These are phyloP conservation scores for Penicillium nucicola DNA, from an alignment of 495 filamentous ascomycete genomes.

Conservation along the genomic window DNA sequence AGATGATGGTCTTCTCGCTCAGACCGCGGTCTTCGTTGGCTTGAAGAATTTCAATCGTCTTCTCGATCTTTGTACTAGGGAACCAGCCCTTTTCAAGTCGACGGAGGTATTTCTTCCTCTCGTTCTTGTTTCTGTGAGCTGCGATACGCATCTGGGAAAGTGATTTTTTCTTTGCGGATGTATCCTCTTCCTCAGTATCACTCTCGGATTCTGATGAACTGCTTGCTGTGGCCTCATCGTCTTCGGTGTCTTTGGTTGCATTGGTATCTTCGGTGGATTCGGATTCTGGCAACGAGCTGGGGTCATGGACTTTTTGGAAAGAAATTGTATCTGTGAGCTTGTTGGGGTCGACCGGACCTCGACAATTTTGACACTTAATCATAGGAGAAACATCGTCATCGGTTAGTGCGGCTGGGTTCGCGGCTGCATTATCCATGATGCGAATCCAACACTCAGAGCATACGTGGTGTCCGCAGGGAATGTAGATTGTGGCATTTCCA, in stretches of 20 bases:
- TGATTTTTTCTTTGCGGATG: constrained; percentile 64
- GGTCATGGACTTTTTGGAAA: constrained; percentile 75
- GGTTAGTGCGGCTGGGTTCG: constrained; percentile 37
- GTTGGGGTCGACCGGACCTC: constrained; percentile 56
- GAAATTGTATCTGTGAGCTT: constrained; percentile 69
- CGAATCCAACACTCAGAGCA: constrained; percentile 78
- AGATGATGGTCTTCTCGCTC: constrained; percentile 83
- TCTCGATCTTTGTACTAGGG: constrained; percentile 75
- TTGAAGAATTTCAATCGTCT: constrained; percentile 67
- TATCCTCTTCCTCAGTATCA: constrained; percentile 38
- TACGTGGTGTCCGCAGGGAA: constrained; percentile 81
- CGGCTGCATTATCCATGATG: constrained; percentile 60
- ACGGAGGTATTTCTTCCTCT: constrained; percentile 55
- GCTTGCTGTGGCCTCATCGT: constrained; percentile 28
- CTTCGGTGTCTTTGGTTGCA: constrained; percentile 28
- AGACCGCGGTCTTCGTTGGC: constrained; percentile 41
- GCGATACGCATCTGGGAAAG: constrained; percentile 16
- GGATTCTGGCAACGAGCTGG: constrained; percentile 28
- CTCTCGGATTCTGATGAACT: constrained; percentile 34
- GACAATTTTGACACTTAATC: constrained; percentile 75
- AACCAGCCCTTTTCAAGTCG: constrained; percentile 64
- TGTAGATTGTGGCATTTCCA: constrained; percentile 72
- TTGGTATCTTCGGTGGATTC: background rate
- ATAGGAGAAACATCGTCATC: constrained; percentile 51
- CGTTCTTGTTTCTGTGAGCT: constrained; percentile 52